Base-by-base conservation (phyloP, 1,139 yeast genomes). In the Sugiyamaella japonica region DNA sequence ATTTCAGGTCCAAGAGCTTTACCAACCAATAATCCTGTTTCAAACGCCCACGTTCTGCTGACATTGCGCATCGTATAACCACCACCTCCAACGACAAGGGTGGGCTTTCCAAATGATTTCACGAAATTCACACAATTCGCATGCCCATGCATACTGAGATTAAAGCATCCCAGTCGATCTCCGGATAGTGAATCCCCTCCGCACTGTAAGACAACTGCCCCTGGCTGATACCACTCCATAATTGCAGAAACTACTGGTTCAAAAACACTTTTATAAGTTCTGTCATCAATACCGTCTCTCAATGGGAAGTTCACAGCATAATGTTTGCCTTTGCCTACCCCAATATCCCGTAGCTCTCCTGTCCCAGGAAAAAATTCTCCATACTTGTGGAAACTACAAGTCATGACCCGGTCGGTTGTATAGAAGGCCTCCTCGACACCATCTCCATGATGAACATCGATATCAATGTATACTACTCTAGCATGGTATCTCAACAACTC, bases 371-470 rank as follows among this genome's bases (percentile, higher is more conserved):
- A 90, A 70, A 89, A 90, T 71, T 90, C 97, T 40, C 97, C 97
- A 69, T 89, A 93, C 70, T 93, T 93, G 75, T 93, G 99, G 78
- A 93, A 93, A 6, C 97, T 89, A 66, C 95, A 89, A 0, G 98
- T 93, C 98, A 93, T 90, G 50, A 93, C 99, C 61, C 98, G 77
- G 71, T 93, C 98, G 4, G 97, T 90, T 9, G 97, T 85, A 72
- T 91, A 93, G 68, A 93, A 93, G 0, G 98, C 98, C 71, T 93
- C 98, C 72, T 93, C 97, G 31, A 93, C 99, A 60, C 98, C 99
- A 72, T 93, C 99, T 56, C 99, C 99, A 67, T 93, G 99, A 70
- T 93, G 99, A 20, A 93, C 89, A 71, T 93, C 99, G 60, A 90
- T 93, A 70, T 93, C 99, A 60, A 93, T 86, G 70, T 93, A 93